Percentiles rank a stretch among this genome's conserved stretches.
Conservation (phyloP, 192 early-diverging fungal species). For the Backusella circina region DNA sequence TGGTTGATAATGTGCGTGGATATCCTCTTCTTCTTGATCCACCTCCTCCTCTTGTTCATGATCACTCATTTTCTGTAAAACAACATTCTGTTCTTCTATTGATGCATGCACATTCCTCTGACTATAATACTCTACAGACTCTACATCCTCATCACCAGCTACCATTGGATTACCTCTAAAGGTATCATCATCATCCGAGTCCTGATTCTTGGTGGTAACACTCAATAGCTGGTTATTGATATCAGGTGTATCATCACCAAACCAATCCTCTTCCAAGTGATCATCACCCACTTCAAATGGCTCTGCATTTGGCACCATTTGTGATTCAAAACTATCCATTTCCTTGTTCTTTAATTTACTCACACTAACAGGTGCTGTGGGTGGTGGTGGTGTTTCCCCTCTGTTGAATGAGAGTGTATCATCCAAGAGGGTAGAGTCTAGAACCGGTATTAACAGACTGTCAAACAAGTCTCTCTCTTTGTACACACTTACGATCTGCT, state of each 20-base stretch:
- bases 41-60: slow-evolving; percentile 4
- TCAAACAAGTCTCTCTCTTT: background rate
- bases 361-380: slow-evolving; percentile 2
- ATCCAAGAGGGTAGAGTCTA: background rate
- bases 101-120: background rate
- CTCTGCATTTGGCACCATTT: slow-evolving; percentile 25
- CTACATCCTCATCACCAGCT: slow-evolving; percentile 48
- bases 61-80: background rate
- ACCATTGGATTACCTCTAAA: slow-evolving; percentile 46
- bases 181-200: slow-evolving; percentile 24
- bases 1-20: background rate
- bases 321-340: background rate
- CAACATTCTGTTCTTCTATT: background rate
- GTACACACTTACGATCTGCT: slow-evolving; percentile 3
- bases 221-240: background rate
- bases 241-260: slow-evolving; percentile 19
- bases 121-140: slow-evolving; percentile 28
- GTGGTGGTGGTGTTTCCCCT: slow-evolving; percentile 13
- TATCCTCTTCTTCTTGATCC: background rate
- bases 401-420: background rate
- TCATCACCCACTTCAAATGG: slow-evolving; percentile 41
- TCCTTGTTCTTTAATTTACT: slow-evolving; percentile 19
- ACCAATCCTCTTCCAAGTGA: slow-evolving; percentile 51
- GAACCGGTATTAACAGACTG: background rate
- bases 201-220: background rate